Evolutionary conservation across 2,329 filamentous ascomycete species (phyloP).

Genomic region (Zymoseptoria brevis): DNA sequence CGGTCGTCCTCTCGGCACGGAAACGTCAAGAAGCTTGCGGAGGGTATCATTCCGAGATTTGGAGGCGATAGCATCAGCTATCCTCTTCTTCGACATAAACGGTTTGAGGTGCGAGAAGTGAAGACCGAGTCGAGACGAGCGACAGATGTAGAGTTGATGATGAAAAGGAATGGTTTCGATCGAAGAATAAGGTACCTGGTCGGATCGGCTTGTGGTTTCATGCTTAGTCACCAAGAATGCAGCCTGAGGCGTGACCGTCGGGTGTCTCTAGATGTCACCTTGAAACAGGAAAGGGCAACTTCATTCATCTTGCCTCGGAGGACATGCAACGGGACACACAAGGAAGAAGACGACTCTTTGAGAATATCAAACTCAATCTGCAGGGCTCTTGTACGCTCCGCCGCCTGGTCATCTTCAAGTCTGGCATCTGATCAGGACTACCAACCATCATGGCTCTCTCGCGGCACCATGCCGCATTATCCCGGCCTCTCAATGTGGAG

Average conservation of each 20-base stretch:
- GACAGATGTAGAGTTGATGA: neutral
- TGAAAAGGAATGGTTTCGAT: neutral
- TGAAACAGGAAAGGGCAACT: neutral
- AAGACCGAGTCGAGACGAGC: neutral
- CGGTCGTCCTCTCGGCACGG: neutral
- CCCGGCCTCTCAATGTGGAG: conserved; percentile 49
- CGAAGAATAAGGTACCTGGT: no score
- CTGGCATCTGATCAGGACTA: neutral
- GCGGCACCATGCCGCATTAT: conserved; percentile 20
- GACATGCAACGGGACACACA: neutral
- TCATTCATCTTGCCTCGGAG: neutral
- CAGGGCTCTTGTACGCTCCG: neutral
- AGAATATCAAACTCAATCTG: no score
- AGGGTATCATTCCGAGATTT: neutral
- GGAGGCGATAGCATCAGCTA: neutral
- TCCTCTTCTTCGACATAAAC: neutral
- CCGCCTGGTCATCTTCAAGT: neutral
- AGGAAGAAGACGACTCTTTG: neutral
- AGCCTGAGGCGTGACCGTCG: neutral
- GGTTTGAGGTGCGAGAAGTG: neutral
- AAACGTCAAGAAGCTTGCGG: neutral
- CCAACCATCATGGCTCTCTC: conserved; percentile 22
- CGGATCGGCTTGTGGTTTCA: no score
- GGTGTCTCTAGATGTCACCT: neutral
- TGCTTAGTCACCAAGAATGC: neutral